Conservation (phyloP, 164 flowering plant genomes). For the Vitis riparia region DNA sequence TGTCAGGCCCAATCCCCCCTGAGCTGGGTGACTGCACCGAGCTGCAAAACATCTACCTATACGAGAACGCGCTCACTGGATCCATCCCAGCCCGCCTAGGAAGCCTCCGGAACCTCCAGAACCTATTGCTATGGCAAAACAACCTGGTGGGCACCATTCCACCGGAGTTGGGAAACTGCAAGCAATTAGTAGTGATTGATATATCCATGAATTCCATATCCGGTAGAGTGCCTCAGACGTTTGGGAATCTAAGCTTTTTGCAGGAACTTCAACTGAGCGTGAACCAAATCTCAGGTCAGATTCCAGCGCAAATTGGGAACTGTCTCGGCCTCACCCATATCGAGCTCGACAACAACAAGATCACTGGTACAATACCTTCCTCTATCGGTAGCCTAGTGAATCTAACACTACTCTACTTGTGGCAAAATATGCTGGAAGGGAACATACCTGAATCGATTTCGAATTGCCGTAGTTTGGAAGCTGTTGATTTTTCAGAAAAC, state of each 20-base stretch:
- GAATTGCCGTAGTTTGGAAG: slow-evolving; percentile 51
- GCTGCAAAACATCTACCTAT: slow-evolving; percentile 62
- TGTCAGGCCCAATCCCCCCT: slow-evolving; percentile 75
- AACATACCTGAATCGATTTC: slow-evolving; percentile 56
- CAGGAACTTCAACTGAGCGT: slow-evolving; percentile 71
- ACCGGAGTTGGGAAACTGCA: slow-evolving; percentile 62
- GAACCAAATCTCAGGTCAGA: slow-evolving; percentile 65
- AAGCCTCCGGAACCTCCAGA: slow-evolving; percentile 46
- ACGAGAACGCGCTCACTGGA: slow-evolving; percentile 69
- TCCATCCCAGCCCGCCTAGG: slow-evolving; percentile 59
- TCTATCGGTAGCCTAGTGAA: slow-evolving; percentile 52
- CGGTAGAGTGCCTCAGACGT: slow-evolving; percentile 52
- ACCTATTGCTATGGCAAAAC: slow-evolving; percentile 71
- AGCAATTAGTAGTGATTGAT: slow-evolving; percentile 46
- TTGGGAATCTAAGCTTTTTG: slow-evolving; percentile 53
- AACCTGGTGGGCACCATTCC: slow-evolving; percentile 68
- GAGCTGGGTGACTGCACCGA: slow-evolving; percentile 70
- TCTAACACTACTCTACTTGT: slow-evolving; percentile 56
- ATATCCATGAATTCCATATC: slow-evolving; percentile 67
- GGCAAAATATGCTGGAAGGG: slow-evolving; percentile 76
- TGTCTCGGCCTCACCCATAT: slow-evolving; percentile 53
- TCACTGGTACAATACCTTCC: slow-evolving; percentile 65
- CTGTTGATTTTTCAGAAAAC: slow-evolving; percentile 70
- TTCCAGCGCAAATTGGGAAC: slow-evolving; percentile 54
- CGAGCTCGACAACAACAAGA: slow-evolving; percentile 81